A percentile compares a stretch with the other conserved stretches of the same genome.
These are phyloP conservation scores for Akanthomyces uredinophilus DNA, from an alignment of 2,329 filamentous ascomycete genomes.

Conservation along the genomic window DNA sequence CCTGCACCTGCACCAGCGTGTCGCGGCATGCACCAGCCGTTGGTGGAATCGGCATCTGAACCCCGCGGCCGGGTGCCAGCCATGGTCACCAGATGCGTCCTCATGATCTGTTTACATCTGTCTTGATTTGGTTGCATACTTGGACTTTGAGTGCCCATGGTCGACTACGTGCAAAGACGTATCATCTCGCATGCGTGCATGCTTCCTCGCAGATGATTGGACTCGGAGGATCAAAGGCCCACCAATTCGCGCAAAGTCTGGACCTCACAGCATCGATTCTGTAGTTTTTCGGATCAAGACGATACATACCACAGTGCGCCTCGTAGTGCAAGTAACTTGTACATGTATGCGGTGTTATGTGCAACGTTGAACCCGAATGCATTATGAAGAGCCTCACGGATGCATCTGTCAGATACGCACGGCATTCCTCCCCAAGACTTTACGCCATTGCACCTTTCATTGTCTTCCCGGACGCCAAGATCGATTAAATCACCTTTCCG, in stretches of 20 bases:
- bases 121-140: background rate
- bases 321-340: too few relatives aligned
- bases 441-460: too few relatives aligned
- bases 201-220: background rate
- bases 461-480: too few relatives aligned
- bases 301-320: too few relatives aligned
- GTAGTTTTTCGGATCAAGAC: background rate
- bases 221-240: background rate
- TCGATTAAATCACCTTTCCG: too few relatives aligned
- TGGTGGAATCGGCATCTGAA: background rate
- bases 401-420: too few relatives aligned
- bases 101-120: background rate
- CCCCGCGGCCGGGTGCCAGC: background rate
- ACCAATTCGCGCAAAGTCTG: background rate
- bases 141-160: too few relatives aligned
- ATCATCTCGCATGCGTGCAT: background rate
- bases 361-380: too few relatives aligned
- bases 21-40: background rate
- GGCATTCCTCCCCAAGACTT: too few relatives aligned
- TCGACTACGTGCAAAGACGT: background rate
- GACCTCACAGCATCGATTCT: background rate
- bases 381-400: too few relatives aligned
- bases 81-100: constrained; percentile 5
- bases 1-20: background rate
- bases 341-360: too few relatives aligned